phyloP scores from a whole-genome alignment of 805 yeast genomes.

The Saturnispora ahearnii region DNA sequence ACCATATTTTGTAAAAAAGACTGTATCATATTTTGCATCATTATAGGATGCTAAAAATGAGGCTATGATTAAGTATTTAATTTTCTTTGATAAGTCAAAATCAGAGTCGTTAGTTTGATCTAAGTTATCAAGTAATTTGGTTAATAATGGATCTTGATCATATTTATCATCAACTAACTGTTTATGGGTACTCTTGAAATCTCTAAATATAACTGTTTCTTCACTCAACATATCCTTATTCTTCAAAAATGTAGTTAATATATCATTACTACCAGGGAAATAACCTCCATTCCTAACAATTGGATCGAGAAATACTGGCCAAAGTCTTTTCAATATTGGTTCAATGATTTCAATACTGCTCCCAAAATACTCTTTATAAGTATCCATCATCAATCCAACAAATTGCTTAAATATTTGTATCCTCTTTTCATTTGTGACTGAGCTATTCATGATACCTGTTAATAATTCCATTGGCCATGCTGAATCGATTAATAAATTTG shows the following conservation, averaged over 20 bases:
- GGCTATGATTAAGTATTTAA: conserved; percentile 70
- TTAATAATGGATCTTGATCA: conserved; percentile 1
- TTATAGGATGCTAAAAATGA: conserved; percentile 77
- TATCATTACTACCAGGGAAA: conserved; percentile 20
- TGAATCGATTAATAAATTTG: conserved; percentile 9
- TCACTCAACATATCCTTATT: conserved; percentile 20
- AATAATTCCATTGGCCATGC: conserved; percentile 12
- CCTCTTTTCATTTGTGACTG: conserved; percentile 12
- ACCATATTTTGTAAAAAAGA: conserved; percentile 57
- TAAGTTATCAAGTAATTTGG: conserved; percentile 1
- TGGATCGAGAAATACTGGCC: conserved; percentile 27
- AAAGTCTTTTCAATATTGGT: conserved; percentile 22
- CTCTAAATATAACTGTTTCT: conserved; percentile 20
- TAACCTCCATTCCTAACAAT: conserved; percentile 15
- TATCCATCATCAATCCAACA: conserved; percentile 36
- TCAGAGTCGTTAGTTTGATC: conserved; percentile 11
- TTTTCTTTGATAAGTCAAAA: conserved; percentile 45
- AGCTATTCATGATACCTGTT: not conserved
- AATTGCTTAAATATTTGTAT: conserved; percentile 23
- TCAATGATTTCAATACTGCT: conserved; percentile 31
- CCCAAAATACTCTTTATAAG: conserved; percentile 38
- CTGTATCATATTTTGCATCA: conserved; percentile 59
- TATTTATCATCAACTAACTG: conserved; percentile 7
- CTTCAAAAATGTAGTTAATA: conserved; percentile 20
- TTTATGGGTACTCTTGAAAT: conserved; percentile 13